Evolutionary conservation across 2,329 filamentous ascomycete genomes (phyloP).

Genomic region (Pseudocercospora macadamiae): DNA sequence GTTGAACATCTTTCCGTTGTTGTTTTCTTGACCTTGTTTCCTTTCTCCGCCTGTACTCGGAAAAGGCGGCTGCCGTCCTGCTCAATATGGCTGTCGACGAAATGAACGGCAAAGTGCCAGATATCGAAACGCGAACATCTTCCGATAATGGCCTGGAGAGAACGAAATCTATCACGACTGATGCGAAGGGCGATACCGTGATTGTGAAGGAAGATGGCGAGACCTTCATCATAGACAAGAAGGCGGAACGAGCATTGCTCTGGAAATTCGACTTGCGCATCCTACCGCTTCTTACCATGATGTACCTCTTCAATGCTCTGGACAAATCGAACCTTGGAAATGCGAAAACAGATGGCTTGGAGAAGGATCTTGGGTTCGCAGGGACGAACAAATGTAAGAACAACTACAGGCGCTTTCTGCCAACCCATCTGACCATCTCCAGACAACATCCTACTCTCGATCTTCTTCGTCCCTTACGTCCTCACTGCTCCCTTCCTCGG

Average conservation of each 20-base stretch:
- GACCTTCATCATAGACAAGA: slow-evolving; percentile 44
- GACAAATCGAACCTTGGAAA: slow-evolving; percentile 52
- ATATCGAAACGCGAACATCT: slow-evolving; percentile 14
- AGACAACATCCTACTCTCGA: slow-evolving; percentile 67
- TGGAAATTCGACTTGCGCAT: slow-evolving; percentile 60
- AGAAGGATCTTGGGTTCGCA: slow-evolving; percentile 61
- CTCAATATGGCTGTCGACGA: neutral
- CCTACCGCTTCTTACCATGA: slow-evolving; percentile 61
- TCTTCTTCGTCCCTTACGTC: slow-evolving; percentile 78
- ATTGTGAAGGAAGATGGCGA: slow-evolving; percentile 32
- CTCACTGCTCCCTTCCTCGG: slow-evolving; percentile 67
- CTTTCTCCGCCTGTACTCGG: neutral
- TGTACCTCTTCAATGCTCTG: slow-evolving; percentile 62
- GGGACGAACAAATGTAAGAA: slow-evolving; percentile 50
- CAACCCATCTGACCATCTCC: neutral
- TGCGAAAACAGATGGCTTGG: slow-evolving; percentile 49
- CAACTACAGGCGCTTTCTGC: too few species aligned
- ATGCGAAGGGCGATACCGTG: slow-evolving; percentile 25
- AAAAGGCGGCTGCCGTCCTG: neutral
- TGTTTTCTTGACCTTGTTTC: neutral
- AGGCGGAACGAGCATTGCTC: slow-evolving; percentile 54
- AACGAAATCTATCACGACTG: slow-evolving; percentile 21
- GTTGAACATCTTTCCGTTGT: neutral
- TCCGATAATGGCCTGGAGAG: slow-evolving; percentile 13
- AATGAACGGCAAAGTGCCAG: slow-evolving; percentile 12